Evolutionary conservation across 768 basidiomycete species (phyloP).

Genomic region (Chiua virens): DNA sequence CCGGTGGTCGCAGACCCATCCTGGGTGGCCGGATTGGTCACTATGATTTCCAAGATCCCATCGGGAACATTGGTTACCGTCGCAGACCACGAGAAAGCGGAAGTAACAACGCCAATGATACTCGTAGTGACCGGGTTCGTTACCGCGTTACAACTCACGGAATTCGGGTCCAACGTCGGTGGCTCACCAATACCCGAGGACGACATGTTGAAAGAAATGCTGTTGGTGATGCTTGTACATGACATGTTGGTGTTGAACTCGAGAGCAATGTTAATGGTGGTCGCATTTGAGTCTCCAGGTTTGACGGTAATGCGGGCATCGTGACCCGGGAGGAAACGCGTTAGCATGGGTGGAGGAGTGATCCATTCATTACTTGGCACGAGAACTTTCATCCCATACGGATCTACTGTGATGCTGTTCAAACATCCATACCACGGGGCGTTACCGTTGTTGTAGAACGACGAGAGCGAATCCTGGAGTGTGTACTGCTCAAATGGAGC

Average conservation of each 20-base stretch:
- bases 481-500: constrained; percentile 81
- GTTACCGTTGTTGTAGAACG: constrained; percentile 56
- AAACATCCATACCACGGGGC: constrained; percentile 80
- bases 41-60: constrained; percentile 73
- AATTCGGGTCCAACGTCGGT: constrained; percentile 51
- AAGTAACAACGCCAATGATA: constrained; percentile 55
- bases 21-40: constrained; percentile 54
- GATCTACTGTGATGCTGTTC: constrained; percentile 58
- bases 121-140: constrained; percentile 46
- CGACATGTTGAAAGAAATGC: constrained; percentile 66
- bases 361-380: constrained; percentile 72
- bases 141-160: constrained; percentile 48
- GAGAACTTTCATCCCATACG: constrained; percentile 79
- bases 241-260: constrained; percentile 82
- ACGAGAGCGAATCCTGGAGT: constrained; percentile 62
- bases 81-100: constrained; percentile 71
- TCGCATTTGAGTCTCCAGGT: constrained; percentile 46
- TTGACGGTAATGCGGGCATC: constrained; percentile 64
- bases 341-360: constrained; percentile 67
- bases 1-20: constrained; percentile 48
- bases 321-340: constrained; percentile 83
- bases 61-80: constrained; percentile 77
- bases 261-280: constrained; percentile 60
- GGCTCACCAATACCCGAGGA: constrained; percentile 59
- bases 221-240: constrained; percentile 64